Conservation (phyloP, 108 stramenopile species). For the Discostella pseudostelligera region DNA sequence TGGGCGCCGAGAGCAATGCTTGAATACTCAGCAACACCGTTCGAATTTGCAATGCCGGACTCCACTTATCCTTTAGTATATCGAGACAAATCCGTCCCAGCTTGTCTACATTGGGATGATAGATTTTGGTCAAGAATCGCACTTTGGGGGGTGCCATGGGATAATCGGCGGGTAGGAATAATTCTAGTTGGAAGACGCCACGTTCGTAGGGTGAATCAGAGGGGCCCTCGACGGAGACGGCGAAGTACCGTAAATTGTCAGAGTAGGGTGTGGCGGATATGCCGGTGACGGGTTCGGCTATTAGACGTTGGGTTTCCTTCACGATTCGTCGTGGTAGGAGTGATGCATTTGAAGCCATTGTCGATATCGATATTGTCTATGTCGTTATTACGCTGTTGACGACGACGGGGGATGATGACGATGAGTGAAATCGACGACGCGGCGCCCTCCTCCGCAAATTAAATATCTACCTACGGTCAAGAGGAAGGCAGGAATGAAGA, state of each 20-base stretch:
- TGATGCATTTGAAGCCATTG: background rate
- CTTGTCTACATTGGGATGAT: conserved; percentile 99
- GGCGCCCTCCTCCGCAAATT: no score
- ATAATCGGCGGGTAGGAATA: conserved; percentile 97
- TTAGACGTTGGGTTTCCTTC: conserved; percentile 91
- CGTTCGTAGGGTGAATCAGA: conserved; percentile 92
- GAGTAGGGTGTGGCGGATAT: conserved; percentile 97
- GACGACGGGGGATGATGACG: no score
- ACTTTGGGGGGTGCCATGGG: conserved; percentile 99
- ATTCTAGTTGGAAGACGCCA: conserved; percentile 92
- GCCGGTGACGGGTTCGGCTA: conserved; percentile 95
- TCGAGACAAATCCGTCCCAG: conserved; percentile 98
- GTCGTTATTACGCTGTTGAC: no score
- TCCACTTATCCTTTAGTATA: conserved; percentile 99
- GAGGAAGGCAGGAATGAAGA: no score
- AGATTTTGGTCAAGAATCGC: conserved; percentile 98
- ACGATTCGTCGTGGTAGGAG: conserved; percentile 47
- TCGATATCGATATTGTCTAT: no score
- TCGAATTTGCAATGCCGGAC: conserved; percentile 96
- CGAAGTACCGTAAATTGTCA: conserved; percentile 98
- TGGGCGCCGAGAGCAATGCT: conserved; percentile 94
- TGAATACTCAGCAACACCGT: conserved; percentile 93
- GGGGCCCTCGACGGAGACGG: conserved; percentile 96
- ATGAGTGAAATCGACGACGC: no score
- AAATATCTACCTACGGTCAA: no score